Percentiles rank a stretch among this genome's conserved stretches.
Conservation (phyloP, 805 yeast genomes). For the Torulaspora microellipsoides region DNA sequence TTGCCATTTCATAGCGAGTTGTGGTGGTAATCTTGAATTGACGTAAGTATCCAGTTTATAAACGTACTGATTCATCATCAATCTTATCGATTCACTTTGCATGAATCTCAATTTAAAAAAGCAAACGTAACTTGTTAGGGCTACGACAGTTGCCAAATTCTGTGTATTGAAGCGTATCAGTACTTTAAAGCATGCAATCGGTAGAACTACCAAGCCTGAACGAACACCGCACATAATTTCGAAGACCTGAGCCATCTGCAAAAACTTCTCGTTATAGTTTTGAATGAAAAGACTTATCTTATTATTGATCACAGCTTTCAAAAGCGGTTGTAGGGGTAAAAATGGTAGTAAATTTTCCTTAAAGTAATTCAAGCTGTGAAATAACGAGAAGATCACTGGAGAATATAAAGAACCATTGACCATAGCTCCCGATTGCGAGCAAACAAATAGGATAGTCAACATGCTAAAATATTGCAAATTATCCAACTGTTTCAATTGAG, state of each 20-base stretch:
- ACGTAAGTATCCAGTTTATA: slow-evolving; percentile 38
- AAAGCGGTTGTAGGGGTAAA: slow-evolving; percentile 35
- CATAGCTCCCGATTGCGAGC: slow-evolving; percentile 42
- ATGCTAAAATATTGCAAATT: slow-evolving; percentile 58
- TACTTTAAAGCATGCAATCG: slow-evolving; percentile 38
- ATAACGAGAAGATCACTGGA: slow-evolving; percentile 56
- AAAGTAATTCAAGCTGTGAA: slow-evolving; percentile 59
- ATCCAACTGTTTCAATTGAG: slow-evolving; percentile 40
- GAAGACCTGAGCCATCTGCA: slow-evolving; percentile 43
- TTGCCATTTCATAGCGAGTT: slow-evolving; percentile 22
- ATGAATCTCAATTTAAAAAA: slow-evolving; percentile 60
- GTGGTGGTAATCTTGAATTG: slow-evolving; percentile 39
- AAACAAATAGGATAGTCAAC: slow-evolving; percentile 38
- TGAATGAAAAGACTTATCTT: slow-evolving; percentile 35
- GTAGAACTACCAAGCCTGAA: slow-evolving; percentile 38
- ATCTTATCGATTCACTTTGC: slow-evolving; percentile 52
- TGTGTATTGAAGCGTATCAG: slow-evolving; percentile 26
- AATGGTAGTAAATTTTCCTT: slow-evolving; percentile 52
- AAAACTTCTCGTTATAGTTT: slow-evolving; percentile 40
- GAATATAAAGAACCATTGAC: slow-evolving; percentile 51
- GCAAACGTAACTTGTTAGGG: slow-evolving; percentile 44
- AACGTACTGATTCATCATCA: slow-evolving; percentile 45
- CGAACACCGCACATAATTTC: slow-evolving; percentile 43
- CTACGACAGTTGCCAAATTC: slow-evolving; percentile 27
- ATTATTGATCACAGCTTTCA: slow-evolving; percentile 29